Evolutionary conservation across 208 protist species (phyloP).

Genomic region (Naegleria lovaniensis): DNA sequence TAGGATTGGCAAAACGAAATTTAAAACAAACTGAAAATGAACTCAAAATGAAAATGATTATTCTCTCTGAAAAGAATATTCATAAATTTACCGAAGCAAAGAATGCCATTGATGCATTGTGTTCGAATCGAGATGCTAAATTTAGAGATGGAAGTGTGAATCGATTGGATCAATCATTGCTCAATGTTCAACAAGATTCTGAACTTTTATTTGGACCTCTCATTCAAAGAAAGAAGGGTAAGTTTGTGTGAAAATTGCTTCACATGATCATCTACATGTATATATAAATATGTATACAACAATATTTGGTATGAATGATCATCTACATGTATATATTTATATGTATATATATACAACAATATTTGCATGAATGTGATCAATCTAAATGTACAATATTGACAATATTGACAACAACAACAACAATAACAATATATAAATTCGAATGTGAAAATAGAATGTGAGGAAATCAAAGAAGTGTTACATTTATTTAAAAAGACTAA

Average conservation of each 20-base stretch:
- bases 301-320: too few relatives aligned
- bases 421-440: too few relatives aligned
- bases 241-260: background rate
- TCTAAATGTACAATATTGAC: too few relatives aligned
- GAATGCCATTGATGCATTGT: background rate
- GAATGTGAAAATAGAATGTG: slow-evolving; percentile 10
- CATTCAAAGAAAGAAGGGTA: slow-evolving; percentile 6
- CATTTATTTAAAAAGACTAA: background rate
- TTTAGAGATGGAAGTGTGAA: background rate
- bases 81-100: background rate
- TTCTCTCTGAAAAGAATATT: background rate
- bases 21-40: background rate
- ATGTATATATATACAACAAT: too few relatives aligned
- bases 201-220: background rate
- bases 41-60: slow-evolving; percentile 6
- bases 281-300: too few relatives aligned
- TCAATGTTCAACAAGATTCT: background rate
- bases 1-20: background rate
- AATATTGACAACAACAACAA: too few relatives aligned
- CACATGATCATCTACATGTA: too few relatives aligned
- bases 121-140: background rate
- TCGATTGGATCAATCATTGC: background rate
- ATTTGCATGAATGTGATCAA: too few relatives aligned
- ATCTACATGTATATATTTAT: too few relatives aligned
- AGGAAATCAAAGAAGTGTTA: background rate